Base-by-base conservation (phyloP, 345 rosid species). In the Salix caprea region DNA sequence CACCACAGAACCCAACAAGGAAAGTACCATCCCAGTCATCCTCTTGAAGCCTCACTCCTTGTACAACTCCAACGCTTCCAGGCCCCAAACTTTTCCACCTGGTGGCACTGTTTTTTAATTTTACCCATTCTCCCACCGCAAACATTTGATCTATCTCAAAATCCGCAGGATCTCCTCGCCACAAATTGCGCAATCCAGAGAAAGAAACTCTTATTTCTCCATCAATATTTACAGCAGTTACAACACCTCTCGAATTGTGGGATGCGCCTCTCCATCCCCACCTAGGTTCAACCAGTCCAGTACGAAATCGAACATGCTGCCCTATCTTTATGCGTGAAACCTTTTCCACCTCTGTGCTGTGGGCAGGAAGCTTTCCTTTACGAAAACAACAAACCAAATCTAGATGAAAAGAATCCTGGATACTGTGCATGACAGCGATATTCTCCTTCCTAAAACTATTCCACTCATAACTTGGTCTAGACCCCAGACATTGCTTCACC, bases 191-290 rank as follows among this genome's bases (percentile, higher is more conserved):
- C 87, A 96, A 86, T 50, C 91, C 94, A 76, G 86, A 85, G 88
- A 96, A 90, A 52, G 99, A 93, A 84, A 93, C 87, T 78, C 96
- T 86, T 11, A 91, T 82, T 87, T 96, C 99, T 82, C 96, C 98
- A 86, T 96, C 98, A 73, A 96, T 94, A 84, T 93, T 92, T 76
- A 96, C 96, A 61, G 91, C 84, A 15, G 95, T 90, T 76, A 96
- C 78, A 80, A 96, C 84, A 70, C 98, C 98, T 70, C 85, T 87
- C 48, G 94, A 93, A 77, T 89, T 89, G 37, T 89, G 88, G 80
- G 64, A 88, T 64, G 96, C 87, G 65, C 95, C 98, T 84, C 98
- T 88, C 99, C 99, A 96, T 14, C 99, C 98, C 99, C 98, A 93
- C 81, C 98, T 89, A 67, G 99, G 99, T 77, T 93, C 98, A 65